These are phyloP conservation scores for Galerina sulciceps DNA, from an alignment of 768 basidiomycete species.

Conservation along the genomic window DNA sequence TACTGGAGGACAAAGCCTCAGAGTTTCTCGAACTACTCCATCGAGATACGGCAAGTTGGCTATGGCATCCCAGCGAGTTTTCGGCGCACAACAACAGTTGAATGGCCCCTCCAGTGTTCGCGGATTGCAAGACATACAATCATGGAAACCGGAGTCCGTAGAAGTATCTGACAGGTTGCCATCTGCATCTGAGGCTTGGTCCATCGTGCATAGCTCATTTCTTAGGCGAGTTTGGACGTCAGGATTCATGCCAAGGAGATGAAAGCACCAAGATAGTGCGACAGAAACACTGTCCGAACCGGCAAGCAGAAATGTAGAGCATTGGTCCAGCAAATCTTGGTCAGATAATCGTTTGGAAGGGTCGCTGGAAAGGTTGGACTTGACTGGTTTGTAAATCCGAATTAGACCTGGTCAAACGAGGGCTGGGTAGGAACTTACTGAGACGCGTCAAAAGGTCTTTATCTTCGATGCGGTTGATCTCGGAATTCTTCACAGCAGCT, in stretches of 20 bases:
- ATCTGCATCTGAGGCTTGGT: conserved; percentile 10
- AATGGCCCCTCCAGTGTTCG: conserved; percentile 1
- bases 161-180: conserved; percentile 26
- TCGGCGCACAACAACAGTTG: conserved; percentile 15
- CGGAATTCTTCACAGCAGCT: conserved; percentile 31
- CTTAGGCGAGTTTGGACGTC: conserved; percentile 60
- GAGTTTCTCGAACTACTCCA: conserved; percentile 57
- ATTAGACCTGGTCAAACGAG: neutral
- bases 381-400: conserved; percentile 42
- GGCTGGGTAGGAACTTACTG: conserved; percentile 35
- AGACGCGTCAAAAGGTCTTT: conserved; percentile 54
- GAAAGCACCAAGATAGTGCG: conserved; percentile 61
- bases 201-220: conserved; percentile 44
- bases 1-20: conserved; percentile 60
- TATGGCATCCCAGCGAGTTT: conserved; percentile 35
- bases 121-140: conserved; percentile 20
- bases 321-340: conserved; percentile 62
- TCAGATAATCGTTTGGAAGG: conserved; percentile 56
- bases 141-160: conserved; percentile 28
- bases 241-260: conserved; percentile 56
- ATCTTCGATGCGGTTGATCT: conserved; percentile 28
- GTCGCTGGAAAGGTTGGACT: conserved; percentile 57
- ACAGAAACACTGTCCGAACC: conserved; percentile 66
- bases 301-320: conserved; percentile 67
- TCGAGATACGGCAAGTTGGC: conserved; percentile 58